Evolutionary conservation across 176 grass and related monocot genomes (phyloP), one percentile per base, ranked within the genome.

Genomic region (Bonia amplexicaulis): DNA sequence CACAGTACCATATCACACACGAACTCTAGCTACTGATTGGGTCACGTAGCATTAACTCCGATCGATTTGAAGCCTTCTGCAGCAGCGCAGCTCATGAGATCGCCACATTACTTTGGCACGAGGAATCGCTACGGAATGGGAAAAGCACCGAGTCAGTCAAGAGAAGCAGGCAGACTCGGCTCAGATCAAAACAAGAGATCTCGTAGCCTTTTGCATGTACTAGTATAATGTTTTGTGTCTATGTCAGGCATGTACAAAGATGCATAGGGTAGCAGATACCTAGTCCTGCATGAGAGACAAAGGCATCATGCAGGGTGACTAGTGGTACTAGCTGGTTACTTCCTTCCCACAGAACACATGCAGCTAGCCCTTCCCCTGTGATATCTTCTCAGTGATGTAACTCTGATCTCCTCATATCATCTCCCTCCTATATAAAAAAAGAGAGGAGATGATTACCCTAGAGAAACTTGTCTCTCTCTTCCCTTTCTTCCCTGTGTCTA

Each of bases 381-480:
- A 89, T 84, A 73, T 88, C 87, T 79, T 82, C 85, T 33, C 58
- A 29, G 80, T 71, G 86, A 77, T 82, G 72, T 13, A 82, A 55
- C 41, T 51, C 53, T 33, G 60, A 81, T 89, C 82, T 89, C 27
- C 62, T 45, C 22, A 27, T 6, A n/a, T 9, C 71, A 61, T 6
- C 31, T 9, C 71, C 61, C 19, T 44, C 60, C 13, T 15, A 17
- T 9, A n/a, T n/a, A n/a, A n/a, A 23, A 60, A 85, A 83, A 73
- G 79, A 73, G 66, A 82, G 27, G 44, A 66, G 22, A 87, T 90
- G 66, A 90, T 90, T 79, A 71, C 89, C 75, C 48, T 79, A 72
- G 66, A 86, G 79, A 46, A 83, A 47, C 73, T 68, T 33, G 29
- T 80, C 48, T 74, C 35, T 66, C 74, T 73, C 8, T 62, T 7